Base-by-base conservation (phyloP, 805 yeast genomes). In the Tetrapisispora nanseiensis region DNA sequence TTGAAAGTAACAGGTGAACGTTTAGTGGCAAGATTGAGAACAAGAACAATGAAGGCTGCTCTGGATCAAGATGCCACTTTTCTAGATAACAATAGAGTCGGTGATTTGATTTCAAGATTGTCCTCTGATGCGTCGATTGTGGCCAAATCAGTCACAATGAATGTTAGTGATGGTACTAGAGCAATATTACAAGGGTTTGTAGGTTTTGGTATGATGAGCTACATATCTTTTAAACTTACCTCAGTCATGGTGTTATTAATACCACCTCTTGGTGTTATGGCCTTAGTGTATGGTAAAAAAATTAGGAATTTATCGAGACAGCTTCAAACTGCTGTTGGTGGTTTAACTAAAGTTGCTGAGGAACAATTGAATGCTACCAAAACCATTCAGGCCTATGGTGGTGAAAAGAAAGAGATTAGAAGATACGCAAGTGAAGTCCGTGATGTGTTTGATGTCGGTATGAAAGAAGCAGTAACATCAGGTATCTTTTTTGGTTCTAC, bases 161-260 rank as follows among this genome's bases (percentile, higher is more conserved):
- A 90, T 59, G 72, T 90, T 20, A 81, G 92, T 44, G 97, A 90
- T 59, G 97, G 97, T n/a, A 71, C 87, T 29, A 68, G 97, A 44
- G 80, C 97, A 0, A 60, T 79, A 1, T 76, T 90, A 18, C 78
- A 86, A 52, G 95, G 95, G 1, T 68, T 75, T 37, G 95, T 86
- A 32, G 97, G 97, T 6, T 66, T 89, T 37, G 75, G 85, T 3
- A 86, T 89, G 95, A 90, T 90, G 97, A 69, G 85, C 48, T 77
- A 77, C 51, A 92, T 89, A 9, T 81, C 92, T 30, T 74, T 85
- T 68, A 79, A 87, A 54, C 69, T 90, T 46, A 86, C 96, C 0
- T 77, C 82, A 7, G 80, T 84, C 44, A 85, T 90, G 83, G 69
- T 83, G 48, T 52, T 86, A 27, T 66, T 89, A 42, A 80, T 86